phyloP scores from a whole-genome alignment of 2,329 filamentous ascomycete species.

The Fusarium scirpi region DNA sequence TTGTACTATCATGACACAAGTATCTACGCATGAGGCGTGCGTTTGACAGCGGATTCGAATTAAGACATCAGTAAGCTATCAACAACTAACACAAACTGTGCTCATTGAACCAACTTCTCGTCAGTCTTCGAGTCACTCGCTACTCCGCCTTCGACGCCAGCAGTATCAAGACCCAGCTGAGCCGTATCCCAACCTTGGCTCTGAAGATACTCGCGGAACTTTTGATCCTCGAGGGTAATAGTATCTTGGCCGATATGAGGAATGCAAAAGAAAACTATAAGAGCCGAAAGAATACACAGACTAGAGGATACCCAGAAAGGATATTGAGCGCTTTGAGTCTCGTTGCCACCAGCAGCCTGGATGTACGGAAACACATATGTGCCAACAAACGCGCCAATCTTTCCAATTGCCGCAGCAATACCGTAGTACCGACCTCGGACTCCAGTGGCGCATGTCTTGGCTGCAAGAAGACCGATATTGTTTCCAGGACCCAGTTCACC shows the following conservation, averaged over 20 bases:
- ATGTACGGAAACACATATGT: slow-evolving; percentile 85
- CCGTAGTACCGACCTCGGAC: slow-evolving; percentile 83
- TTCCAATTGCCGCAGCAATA: slow-evolving; percentile 78
- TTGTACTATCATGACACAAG: background rate
- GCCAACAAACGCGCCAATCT: slow-evolving; percentile 86
- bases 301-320: slow-evolving; percentile 88
- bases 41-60: background rate
- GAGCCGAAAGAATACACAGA: slow-evolving; percentile 80
- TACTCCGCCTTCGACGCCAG: slow-evolving; percentile 32
- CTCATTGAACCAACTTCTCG: slow-evolving; percentile 1
- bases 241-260: slow-evolving; percentile 88
- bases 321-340: slow-evolving; percentile 76
- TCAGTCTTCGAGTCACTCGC: slow-evolving; percentile 15
- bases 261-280: slow-evolving; percentile 69
- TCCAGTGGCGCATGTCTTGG: slow-evolving; percentile 88
- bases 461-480: slow-evolving; percentile 89
- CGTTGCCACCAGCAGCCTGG: slow-evolving; percentile 67
- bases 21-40: background rate
- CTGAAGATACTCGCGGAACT: slow-evolving; percentile 80
- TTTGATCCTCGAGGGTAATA: slow-evolving; percentile 80
- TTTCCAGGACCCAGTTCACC: slow-evolving; percentile 81
- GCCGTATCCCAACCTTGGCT: slow-evolving; percentile 80
- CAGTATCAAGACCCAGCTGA: slow-evolving; percentile 60
- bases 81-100: background rate
- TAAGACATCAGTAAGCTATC: background rate